phyloP scores from a whole-genome alignment of 495 filamentous ascomycete genomes.

The Hypoxylon fuscum region DNA sequence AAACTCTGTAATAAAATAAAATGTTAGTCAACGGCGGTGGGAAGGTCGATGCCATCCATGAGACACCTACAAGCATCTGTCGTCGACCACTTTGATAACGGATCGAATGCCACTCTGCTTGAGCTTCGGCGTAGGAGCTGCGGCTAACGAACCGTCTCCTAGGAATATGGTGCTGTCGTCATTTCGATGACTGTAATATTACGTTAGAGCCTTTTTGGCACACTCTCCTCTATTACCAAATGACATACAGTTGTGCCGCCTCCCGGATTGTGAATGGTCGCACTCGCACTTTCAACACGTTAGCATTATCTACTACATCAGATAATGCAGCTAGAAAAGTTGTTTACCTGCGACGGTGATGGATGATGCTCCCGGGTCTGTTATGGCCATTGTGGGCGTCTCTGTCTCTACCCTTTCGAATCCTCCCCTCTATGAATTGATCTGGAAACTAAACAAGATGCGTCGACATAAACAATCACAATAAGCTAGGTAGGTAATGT shows the following conservation, averaged over 20 bases:
- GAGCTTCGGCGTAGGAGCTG: conserved; percentile 82
- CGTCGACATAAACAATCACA: conserved; percentile 35
- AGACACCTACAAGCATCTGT: conserved; percentile 85
- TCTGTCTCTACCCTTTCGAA: conserved; percentile 4
- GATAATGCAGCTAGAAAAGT: conserved; percentile 59
- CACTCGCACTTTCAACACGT: conserved; percentile 74
- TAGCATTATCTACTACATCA: conserved; percentile 12
- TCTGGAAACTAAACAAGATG: conserved; percentile 17
- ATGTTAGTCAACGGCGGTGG: no score
- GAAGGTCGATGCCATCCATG: no score
- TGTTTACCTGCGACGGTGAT: conserved; percentile 46
- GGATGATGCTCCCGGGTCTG: conserved; percentile 54
- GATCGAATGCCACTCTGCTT: conserved; percentile 85
- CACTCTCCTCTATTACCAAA: background rate
- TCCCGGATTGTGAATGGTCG: conserved; percentile 90
- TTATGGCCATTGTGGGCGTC: conserved; percentile 38
- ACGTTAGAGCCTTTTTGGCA: conserved; percentile 20
- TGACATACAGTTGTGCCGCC: conserved; percentile 69
- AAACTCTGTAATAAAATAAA: no score
- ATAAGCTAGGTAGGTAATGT: conserved; percentile 3
- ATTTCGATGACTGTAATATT: conserved; percentile 65
- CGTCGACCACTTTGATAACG: conserved; percentile 96
- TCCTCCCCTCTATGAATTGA: conserved; percentile 19
- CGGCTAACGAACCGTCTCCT: conserved; percentile 91
- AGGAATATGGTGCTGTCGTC: conserved; percentile 93